Base-by-base conservation (phyloP, 495 filamentous ascomycete species). In the Eremomyces bilateralis region DNA sequence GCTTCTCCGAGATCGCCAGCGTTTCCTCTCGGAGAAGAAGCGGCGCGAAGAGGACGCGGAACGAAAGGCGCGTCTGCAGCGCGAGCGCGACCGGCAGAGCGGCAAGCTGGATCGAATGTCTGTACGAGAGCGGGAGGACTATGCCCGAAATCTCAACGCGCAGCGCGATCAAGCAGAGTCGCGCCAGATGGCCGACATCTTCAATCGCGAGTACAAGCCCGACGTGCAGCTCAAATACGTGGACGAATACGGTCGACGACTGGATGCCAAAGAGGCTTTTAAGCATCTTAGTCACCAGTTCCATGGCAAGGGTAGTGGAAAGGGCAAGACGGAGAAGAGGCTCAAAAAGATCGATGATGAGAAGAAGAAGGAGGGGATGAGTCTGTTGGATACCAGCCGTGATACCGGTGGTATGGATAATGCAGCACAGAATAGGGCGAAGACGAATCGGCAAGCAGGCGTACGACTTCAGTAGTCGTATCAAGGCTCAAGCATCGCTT, bases 301-400 rank as follows among this genome's bases (percentile, higher is more conserved):
- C 71, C 88, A 97, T 58, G 88, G 88, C 35, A 94, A 95, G 59
- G 83, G 84, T 29, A 83, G 75, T 48, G 88, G 88, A 34, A 94
- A 94, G 65, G 77, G 77, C 60, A 97, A 97, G 74, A 94, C 82
- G 17, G 85, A 95, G 62, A 95, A 95, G 60, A 62, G 68, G 35
- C 57, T 97, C 33, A 93, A 94, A 71, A 91, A 88, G 69, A 85
- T 93, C 56, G 88, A 85, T 37, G 81, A 85, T 44, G 84, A 94
- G 60, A 85, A 83, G 67, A 76, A 76, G 50, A 67, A 71, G 43
- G 72, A 79, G 60, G 67, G 77, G 0, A 76, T 79, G 64, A 81
- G 76, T 46, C 64, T 73, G 30, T 53, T 94, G 40, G 80, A 90
- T 48, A 76, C 71, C 36, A 81, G 75, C 45, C 73, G 80, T 52